Percentiles rank a stretch among this genome's conserved stretches.
Conservation (phyloP, 148 eudicot species). For the Suaeda aralocaspica region DNA sequence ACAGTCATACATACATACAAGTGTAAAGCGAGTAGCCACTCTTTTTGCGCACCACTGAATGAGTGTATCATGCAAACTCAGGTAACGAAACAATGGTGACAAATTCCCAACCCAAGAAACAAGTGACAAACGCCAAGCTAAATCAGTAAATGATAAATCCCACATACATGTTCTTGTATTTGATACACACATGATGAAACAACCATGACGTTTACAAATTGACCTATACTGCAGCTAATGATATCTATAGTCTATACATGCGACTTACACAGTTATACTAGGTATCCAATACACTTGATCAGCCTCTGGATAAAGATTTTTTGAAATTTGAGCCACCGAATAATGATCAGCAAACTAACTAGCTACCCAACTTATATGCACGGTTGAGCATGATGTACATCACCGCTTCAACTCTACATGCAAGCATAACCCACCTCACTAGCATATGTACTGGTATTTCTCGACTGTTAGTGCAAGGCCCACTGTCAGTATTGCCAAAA, state of each 20-base stretch:
- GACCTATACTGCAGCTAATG: slow-evolving; percentile 1
- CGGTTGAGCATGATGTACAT: slow-evolving; percentile 13
- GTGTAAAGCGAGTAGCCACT: too few relatives aligned
- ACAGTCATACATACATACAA: too few relatives aligned
- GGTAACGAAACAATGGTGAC: too few relatives aligned
- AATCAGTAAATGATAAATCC: not conserved
- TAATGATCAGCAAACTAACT: slow-evolving; percentile 16
- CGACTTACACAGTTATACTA: slow-evolving; percentile 21
- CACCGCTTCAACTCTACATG: slow-evolving; percentile 12
- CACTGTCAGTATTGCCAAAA: slow-evolving; percentile 13
- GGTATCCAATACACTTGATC: slow-evolving; percentile 11
- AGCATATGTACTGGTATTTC: slow-evolving; percentile 25
- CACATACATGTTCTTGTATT: not conserved
- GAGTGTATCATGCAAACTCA: not conserved
- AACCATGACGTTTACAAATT: slow-evolving; percentile 5
- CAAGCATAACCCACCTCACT: slow-evolving; percentile 14
- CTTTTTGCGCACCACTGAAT: not conserved
- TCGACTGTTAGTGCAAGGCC: slow-evolving; percentile 6
- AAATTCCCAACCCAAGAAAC: too few relatives aligned
- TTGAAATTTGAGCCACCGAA: slow-evolving; percentile 12
- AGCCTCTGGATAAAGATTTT: slow-evolving; percentile 5
- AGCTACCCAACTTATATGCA: slow-evolving; percentile 18
- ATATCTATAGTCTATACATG: slow-evolving; percentile 34
- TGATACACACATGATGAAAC: not conserved
- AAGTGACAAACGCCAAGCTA: not conserved